Base-by-base conservation (phyloP, 192 early-diverging fungal genomes). In the Coemansia sp. region DNA sequence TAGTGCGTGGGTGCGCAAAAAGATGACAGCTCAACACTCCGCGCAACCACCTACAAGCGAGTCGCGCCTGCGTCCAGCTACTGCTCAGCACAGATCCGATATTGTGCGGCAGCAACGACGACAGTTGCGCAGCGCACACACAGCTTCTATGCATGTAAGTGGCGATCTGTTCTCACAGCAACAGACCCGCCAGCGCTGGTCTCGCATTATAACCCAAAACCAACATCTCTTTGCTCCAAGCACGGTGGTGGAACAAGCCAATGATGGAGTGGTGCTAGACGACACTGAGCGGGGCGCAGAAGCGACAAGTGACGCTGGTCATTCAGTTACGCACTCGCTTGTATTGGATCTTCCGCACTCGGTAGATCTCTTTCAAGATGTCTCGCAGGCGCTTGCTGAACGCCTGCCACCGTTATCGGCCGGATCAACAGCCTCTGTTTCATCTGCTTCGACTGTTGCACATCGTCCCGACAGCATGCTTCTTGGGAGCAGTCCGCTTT, bases 121-220 rank as follows among this genome's bases (percentile, higher is more conserved):
- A 2, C 56, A 58, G 27, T 12, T 49, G 49, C 49, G 54, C 54
- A 23, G 54, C 14, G 58, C 34, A 25, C 54, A 66, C 21, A 34
- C 74, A 19, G 44, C 44, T 0, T 72, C 76, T 38, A 62, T 77
- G 63, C 54, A 67, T 21, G 44, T 55, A 57, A 32, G 32, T 4
- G 34, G 32, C 23, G 76, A 67, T n/a, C 41, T 70, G 5, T 60
- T 73, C 41, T 73, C 76, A 22, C 59, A 60, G 57, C 41, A 69
- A 64, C 67, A 67, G 60, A 67, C 68, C 2, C 67, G 71, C 57
- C 69, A 62, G 68, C 77, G 77, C 10, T 80, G 77, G 77, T 74
- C 64, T 30, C 77, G 71, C 19, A 71, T 74, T 49, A 62, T 80
- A 61, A 58, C n/a, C 62, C 58, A 73, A 55, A 80, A 80, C 58